phyloP scores from a whole-genome alignment of 2,329 filamentous ascomycete genomes.

The Trichoderma sp. region DNA sequence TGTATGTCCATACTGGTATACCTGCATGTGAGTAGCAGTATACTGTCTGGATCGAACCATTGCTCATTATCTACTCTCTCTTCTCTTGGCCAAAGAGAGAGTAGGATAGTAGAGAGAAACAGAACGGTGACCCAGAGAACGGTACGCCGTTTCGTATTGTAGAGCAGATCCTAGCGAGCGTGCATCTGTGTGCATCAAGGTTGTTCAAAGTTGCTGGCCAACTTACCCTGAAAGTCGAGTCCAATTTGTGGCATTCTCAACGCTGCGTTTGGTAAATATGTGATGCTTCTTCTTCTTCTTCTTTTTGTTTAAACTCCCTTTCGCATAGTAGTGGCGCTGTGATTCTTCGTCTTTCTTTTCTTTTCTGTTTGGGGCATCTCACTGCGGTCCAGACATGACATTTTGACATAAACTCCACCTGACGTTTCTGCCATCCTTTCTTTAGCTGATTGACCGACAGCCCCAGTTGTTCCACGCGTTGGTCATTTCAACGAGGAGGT shows the following conservation, averaged over 20 bases:
- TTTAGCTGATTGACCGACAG: not conserved
- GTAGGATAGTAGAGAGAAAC: not conserved
- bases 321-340: not conserved
- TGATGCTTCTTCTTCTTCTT: not conserved
- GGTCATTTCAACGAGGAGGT: not conserved
- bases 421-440: not conserved
- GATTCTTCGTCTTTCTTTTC: not conserved
- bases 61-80: not conserved
- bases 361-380: not conserved
- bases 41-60: not conserved
- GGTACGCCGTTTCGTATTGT: not conserved
- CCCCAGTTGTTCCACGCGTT: not conserved
- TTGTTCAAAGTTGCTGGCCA: not conserved
- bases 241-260: not conserved
- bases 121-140: not conserved
- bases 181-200: not conserved
- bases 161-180: not conserved
- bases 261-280: not conserved
- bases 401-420: not conserved
- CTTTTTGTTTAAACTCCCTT: not conserved
- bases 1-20: not conserved
- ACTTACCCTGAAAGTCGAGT: not conserved
- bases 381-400: not conserved
- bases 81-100: not conserved
- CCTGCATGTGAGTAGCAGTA: not conserved